Evolutionary conservation across 352 stramenopile genomes (phyloP).

Genomic region (Bremia lactucae): DNA sequence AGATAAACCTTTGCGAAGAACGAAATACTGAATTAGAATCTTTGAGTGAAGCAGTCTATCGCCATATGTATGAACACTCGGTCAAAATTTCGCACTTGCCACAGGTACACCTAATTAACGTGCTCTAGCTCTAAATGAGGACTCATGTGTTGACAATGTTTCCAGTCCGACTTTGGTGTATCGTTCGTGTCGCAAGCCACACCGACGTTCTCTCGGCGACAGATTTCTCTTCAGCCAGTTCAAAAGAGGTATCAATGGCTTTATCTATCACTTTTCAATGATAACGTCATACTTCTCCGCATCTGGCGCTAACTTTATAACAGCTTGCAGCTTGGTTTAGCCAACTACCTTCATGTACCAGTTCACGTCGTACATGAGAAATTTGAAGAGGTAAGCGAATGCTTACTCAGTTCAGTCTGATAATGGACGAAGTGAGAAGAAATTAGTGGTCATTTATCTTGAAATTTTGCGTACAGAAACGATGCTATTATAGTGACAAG

Average conservation of each 20-base stretch:
- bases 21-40: slow-evolving; percentile 41
- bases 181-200: slow-evolving; percentile 62
- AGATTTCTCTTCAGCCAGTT: slow-evolving; percentile 62
- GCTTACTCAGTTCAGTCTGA: neutral
- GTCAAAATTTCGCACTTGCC: slow-evolving; percentile 67
- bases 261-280: neutral
- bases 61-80: slow-evolving; percentile 64
- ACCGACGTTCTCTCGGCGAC: slow-evolving; percentile 36
- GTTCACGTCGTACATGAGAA: slow-evolving; percentile 58
- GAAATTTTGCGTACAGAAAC: slow-evolving; percentile 40
- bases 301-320: neutral
- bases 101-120: slow-evolving; percentile 59
- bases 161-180: slow-evolving; percentile 68
- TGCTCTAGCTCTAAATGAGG: too few relatives aligned
- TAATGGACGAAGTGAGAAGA: neutral
- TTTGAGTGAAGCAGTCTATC: slow-evolving; percentile 65
- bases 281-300: slow-evolving; percentile 1
- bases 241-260: slow-evolving; percentile 51
- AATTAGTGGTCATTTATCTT: neutral
- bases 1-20: slow-evolving; percentile 49
- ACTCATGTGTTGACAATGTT: neutral
- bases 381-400: slow-evolving; percentile 52
- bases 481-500: slow-evolving; percentile 68
- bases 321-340: slow-evolving; percentile 67
- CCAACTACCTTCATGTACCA: slow-evolving; percentile 55